A percentile compares a stretch with the other conserved stretches of the same genome.
Conservation (phyloP, 306 rosid genomes). For the Nissolia schottii region DNA sequence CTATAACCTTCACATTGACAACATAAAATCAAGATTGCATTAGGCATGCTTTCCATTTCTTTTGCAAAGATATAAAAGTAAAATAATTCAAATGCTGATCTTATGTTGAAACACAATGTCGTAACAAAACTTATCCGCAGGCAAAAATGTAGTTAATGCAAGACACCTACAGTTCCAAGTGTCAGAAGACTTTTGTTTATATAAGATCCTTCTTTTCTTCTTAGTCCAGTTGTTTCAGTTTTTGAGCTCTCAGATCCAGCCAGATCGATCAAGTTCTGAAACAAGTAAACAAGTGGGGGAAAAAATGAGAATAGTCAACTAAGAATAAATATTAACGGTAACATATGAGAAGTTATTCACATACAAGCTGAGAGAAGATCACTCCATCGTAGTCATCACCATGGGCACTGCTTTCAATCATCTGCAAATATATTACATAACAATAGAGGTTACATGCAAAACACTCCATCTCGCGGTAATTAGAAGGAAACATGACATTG, state of each 20-base stretch:
- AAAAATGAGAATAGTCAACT: neutral
- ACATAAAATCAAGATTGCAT: conserved; percentile 29
- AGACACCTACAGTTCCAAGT: conserved; percentile 90
- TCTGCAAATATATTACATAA: conserved; percentile 51
- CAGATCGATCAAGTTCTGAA: conserved; percentile 90
- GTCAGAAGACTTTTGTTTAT: conserved; percentile 98
- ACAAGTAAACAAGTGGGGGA: conserved; percentile 15
- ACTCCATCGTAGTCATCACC: conserved; percentile 99
- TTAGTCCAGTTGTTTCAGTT: conserved; percentile 91
- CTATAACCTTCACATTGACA: conserved; percentile 81
- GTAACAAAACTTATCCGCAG: conserved; percentile 15
- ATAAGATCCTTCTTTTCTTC: conserved; percentile 99
- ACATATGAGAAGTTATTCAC: conserved; percentile 27
- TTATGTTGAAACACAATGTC: neutral
- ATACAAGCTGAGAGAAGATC: conserved; percentile 98
- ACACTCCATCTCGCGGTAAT: too few species aligned
- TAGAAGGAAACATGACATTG: too few species aligned
- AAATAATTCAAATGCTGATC: neutral
- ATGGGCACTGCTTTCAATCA: conserved; percentile 95
- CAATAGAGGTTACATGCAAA: conserved; percentile 1
- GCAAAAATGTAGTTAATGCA: conserved; percentile 10
- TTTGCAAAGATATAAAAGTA: conserved; percentile 10
- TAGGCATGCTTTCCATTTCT: neutral
- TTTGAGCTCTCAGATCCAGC: conserved; percentile 99
- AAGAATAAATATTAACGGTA: conserved; percentile 6